phyloP scores from a whole-genome alignment of 768 basidiomycete species.

The Macrocybe gigantea region DNA sequence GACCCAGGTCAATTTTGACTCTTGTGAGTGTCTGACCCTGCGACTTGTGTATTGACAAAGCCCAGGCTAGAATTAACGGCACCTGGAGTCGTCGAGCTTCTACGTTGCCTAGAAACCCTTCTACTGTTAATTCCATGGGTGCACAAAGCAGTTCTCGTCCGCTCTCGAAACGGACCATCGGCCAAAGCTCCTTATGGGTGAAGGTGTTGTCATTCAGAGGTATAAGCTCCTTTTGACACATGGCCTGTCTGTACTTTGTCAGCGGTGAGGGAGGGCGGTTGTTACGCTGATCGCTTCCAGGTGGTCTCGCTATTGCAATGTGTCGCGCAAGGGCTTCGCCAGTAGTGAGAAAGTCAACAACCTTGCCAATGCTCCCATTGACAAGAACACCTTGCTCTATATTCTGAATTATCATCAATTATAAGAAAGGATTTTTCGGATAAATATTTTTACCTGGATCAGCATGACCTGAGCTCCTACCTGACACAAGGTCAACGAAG shows the following conservation, averaged over 20 bases:
- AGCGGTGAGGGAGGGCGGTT: background rate
- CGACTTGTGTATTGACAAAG: constrained; percentile 80
- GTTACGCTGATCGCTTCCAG: too few species aligned
- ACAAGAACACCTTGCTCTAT: constrained; percentile 55
- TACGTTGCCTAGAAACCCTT: constrained; percentile 45
- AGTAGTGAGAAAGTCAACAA: constrained; percentile 42
- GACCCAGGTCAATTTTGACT: constrained; percentile 71
- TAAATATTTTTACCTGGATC: constrained; percentile 37
- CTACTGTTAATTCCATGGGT: constrained; percentile 50
- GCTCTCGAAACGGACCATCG: constrained; percentile 52
- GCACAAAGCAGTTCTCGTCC: constrained; percentile 42
- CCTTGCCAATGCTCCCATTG: constrained; percentile 60
- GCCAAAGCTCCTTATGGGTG: constrained; percentile 36
- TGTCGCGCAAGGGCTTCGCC: constrained; percentile 36
- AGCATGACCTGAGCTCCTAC: constrained; percentile 80
- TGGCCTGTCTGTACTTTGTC: background rate
- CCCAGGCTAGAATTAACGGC: constrained; percentile 63
- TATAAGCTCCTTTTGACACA: background rate
- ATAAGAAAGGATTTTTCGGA: background rate
- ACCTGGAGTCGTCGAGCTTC: constrained; percentile 62
- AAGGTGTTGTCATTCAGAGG: constrained; percentile 20
- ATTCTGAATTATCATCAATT: constrained; percentile 35
- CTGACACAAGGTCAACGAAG: constrained; percentile 22
- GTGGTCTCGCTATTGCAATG: constrained; percentile 26
- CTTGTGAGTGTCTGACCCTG: constrained; percentile 83